Evolutionary conservation across 2,329 filamentous ascomycete species (phyloP).

Genomic region (Aspergillus awamori): DNA sequence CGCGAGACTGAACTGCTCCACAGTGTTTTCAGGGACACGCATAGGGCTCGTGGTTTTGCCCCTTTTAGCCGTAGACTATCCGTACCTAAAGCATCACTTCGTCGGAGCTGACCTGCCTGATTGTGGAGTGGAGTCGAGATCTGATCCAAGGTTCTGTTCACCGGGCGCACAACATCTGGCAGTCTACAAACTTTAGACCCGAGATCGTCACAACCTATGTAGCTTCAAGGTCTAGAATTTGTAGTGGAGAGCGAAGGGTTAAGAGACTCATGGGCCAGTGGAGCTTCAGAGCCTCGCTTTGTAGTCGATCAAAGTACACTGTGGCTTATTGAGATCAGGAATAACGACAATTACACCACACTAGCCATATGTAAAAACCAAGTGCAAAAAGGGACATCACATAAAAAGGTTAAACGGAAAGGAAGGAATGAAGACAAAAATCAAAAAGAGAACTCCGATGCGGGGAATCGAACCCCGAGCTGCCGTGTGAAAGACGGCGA

Average conservation of each 20-base stretch:
- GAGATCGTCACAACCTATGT: background rate
- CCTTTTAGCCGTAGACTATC: background rate
- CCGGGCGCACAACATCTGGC: background rate
- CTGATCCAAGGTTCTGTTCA: background rate
- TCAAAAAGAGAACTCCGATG: constrained; percentile 27
- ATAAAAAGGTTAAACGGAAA: background rate
- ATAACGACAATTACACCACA: no score
- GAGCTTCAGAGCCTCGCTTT: no score
- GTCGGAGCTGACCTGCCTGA: background rate
- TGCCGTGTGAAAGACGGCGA: constrained; percentile 19
- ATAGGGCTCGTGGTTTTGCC: constrained; percentile 1
- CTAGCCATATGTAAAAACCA: no score
- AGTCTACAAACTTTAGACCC: background rate
- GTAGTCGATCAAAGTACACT: no score
- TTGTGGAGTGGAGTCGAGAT: background rate
- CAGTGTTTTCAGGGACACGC: background rate
- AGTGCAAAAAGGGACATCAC: no score
- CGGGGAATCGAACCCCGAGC: constrained; percentile 30
- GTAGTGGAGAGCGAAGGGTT: background rate
- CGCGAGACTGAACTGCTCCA: background rate
- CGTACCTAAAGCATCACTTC: background rate
- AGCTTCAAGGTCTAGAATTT: background rate
- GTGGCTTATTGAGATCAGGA: no score
- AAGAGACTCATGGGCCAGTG: background rate
- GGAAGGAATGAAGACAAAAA: background rate